phyloP scores from a whole-genome alignment of 345 rosid genomes.

The Microcos paniculata region DNA sequence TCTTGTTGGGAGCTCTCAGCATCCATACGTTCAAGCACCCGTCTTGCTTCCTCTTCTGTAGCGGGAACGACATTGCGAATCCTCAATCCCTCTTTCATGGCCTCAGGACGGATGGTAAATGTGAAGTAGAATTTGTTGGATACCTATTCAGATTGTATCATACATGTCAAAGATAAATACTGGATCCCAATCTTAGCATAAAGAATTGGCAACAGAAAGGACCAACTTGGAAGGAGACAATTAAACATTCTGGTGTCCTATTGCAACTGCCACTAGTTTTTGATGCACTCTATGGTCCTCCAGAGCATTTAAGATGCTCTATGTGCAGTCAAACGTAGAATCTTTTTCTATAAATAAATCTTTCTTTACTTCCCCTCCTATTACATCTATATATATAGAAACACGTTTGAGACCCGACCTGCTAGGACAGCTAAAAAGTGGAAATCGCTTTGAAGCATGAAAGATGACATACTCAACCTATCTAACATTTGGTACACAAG shows the following conservation, averaged over 20 bases:
- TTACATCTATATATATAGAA: no score
- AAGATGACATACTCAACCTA: background rate
- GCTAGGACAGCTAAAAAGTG: background rate
- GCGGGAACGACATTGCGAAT: conserved; percentile 87
- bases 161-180: background rate
- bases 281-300: background rate
- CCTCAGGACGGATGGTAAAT: conserved; percentile 70
- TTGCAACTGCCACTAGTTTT: background rate
- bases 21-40: conserved; percentile 81
- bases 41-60: conserved; percentile 80
- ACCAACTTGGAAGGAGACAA: background rate
- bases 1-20: conserved; percentile 45
- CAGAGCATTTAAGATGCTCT: background rate
- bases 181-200: background rate
- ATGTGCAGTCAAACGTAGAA: background rate
- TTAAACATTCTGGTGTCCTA: background rate
- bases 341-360: background rate
- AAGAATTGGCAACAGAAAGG: background rate
- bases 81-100: conserved; percentile 59
- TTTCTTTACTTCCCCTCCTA: no score
- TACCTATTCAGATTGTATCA: conserved; percentile 45
- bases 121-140: conserved; percentile 91
- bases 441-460: background rate
- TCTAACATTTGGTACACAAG: conserved; percentile 9
- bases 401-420: background rate